These are phyloP conservation scores for Tylopilus sp. DNA, from an alignment of 768 basidiomycete genomes.

Conservation along the genomic window DNA sequence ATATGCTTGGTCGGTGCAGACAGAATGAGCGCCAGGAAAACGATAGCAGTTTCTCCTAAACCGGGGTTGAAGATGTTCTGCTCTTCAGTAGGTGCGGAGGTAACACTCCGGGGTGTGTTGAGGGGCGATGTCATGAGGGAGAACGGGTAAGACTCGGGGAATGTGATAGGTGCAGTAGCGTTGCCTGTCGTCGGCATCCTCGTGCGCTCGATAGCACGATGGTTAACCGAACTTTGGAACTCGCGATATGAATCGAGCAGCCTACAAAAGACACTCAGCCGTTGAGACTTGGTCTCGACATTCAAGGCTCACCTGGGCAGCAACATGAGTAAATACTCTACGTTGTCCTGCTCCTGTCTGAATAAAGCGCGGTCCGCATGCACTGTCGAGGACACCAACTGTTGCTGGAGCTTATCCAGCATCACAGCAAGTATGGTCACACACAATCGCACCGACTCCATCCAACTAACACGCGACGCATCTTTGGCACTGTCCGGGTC, in stretches of 20 bases:
- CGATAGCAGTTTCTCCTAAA: constrained; percentile 82
- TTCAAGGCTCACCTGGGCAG: constrained; percentile 66
- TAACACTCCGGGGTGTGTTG: constrained; percentile 43
- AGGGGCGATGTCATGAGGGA: constrained; percentile 71
- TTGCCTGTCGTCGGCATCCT: constrained; percentile 57
- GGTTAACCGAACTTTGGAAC: constrained; percentile 64
- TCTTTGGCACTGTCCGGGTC: constrained; percentile 70
- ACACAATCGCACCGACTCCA: constrained; percentile 87
- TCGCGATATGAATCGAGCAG: constrained; percentile 87
- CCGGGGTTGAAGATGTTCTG: constrained; percentile 65
- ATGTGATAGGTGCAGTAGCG: constrained; percentile 67
- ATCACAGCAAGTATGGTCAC: constrained; percentile 86
- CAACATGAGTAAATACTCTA: constrained; percentile 80
- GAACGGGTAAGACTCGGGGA: constrained; percentile 94
- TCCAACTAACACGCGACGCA: constrained; percentile 76
- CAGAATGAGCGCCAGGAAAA: constrained; percentile 76
- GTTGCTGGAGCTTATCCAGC: constrained; percentile 85
- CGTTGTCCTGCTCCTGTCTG: constrained; percentile 85
- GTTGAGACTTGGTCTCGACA: neutral
- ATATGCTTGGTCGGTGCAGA: constrained; percentile 79
- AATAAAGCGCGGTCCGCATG: constrained; percentile 57
- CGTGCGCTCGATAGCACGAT: constrained; percentile 65
- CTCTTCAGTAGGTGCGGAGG: constrained; percentile 42
- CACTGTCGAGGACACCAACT: constrained; percentile 65
- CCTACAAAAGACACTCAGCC: constrained; percentile 37